These are phyloP conservation scores for Fomitopsis pinicola DNA, from an alignment of 1,284 basidiomycete species.

Conservation along the genomic window DNA sequence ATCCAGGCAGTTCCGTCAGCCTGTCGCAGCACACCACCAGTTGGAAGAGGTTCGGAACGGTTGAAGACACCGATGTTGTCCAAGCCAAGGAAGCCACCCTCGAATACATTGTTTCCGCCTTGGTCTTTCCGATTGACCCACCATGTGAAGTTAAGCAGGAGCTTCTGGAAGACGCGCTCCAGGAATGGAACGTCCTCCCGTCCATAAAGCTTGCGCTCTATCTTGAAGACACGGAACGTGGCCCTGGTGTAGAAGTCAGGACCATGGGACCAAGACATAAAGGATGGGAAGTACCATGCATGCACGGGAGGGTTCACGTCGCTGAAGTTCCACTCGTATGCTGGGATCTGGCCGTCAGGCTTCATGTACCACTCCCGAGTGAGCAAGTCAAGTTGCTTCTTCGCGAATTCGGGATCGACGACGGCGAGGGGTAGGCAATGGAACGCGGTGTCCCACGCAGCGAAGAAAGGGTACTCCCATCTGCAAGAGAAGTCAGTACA, in stretches of 20 bases:
- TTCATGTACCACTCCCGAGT: conserved; percentile 99
- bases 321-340: conserved; percentile 98
- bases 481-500: conserved; percentile 29
- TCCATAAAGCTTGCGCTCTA: conserved; percentile 93
- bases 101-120: conserved; percentile 94
- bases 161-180: conserved; percentile 97
- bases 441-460: conserved; percentile 95
- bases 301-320: conserved; percentile 98
- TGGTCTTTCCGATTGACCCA: conserved; percentile 99
- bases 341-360: conserved; percentile 96
- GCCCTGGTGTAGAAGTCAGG: conserved; percentile 49
- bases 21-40: conserved; percentile 88
- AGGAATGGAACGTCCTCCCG: conserved; percentile 90
- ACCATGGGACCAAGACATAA: conserved; percentile 2
- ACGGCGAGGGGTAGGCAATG: conserved; percentile 97
- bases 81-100: conserved; percentile 95
- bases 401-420: conserved; percentile 92
- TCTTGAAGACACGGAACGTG: conserved; percentile 96
- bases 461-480: conserved; percentile 98
- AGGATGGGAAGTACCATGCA: conserved; percentile 62
- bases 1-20: conserved; percentile 99
- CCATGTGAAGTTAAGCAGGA: conserved; percentile 97
- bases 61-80: conserved; percentile 99
- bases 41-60: conserved; percentile 93
- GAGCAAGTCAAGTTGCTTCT: conserved; percentile 94